Evolutionary conservation across 768 basidiomycete species (phyloP).

Genomic region (Fomitopsis serialis): DNA sequence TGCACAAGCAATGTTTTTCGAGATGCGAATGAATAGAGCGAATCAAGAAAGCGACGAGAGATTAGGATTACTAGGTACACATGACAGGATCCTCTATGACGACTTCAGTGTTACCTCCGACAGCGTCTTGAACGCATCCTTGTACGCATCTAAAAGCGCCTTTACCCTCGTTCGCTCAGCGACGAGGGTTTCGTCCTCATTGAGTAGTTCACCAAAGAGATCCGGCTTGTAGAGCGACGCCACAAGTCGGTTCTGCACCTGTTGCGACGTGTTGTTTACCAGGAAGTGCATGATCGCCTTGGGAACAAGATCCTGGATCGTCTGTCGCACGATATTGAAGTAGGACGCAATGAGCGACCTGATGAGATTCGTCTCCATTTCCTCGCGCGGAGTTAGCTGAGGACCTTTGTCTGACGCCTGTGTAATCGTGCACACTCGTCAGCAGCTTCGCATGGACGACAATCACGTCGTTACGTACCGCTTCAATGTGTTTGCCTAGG

Average conservation of each 20-base stretch:
- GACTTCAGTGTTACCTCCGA: conserved; percentile 80
- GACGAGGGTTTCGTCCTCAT: conserved; percentile 94
- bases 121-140: conserved; percentile 84
- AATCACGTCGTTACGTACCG: conserved; percentile 52
- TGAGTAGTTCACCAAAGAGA: conserved; percentile 82
- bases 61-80: background rate
- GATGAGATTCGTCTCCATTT: conserved; percentile 95
- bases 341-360: conserved; percentile 93
- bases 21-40: background rate
- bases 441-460: background rate
- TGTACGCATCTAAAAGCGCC: conserved; percentile 92
- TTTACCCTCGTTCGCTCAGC: conserved; percentile 92
- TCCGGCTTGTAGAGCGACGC: conserved; percentile 92
- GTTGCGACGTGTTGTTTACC: conserved; percentile 94
- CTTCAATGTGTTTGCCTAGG: conserved; percentile 94
- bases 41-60: background rate
- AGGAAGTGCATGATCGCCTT: conserved; percentile 99
- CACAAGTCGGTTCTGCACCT: conserved; percentile 96
- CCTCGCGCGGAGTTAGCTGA: conserved; percentile 75
- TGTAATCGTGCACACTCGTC: background rate
- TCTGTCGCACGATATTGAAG: conserved; percentile 93
- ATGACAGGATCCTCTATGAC: conserved; percentile 19
- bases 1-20: no score
- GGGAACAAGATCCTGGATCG: conserved; percentile 93
- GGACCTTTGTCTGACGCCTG: conserved; percentile 55